Base-by-base conservation (phyloP, 805 yeast genomes). In the Osmozyma mogii region DNA sequence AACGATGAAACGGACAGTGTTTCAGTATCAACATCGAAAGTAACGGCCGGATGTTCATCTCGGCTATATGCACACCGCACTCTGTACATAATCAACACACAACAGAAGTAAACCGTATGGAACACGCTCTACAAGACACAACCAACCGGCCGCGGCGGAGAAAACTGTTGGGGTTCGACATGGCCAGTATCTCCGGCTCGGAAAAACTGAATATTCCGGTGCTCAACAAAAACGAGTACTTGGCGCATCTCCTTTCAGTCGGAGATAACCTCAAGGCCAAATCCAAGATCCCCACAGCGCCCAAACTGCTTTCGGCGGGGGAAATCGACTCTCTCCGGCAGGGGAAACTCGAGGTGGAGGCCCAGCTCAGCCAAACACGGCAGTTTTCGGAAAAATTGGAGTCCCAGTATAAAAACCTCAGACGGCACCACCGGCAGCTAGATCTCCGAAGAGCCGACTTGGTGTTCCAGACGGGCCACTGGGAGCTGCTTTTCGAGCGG, bases 91-190 rank as follows among this genome's bases (percentile, higher is more conserved):
- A 16, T 14, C 26, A 28, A 12, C 30, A 31, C 28, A 18, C 9
- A 25, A 10, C 30, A 7, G 7, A 18, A 18, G 20, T 9, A 7
- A 18, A 18, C 7, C 20, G 24, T 10, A 22, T 22, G 11, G 6
- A 8, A n/a, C 24, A 22, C 12, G 12, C 6, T 13, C 24, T 6
- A 8, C 7, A n/a, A 7, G 24, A 22, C 20, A 12, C 13, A 6
- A 17, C 28, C 21, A 9, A 16, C 16, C 15, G 24, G 14, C 15
- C 36, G 21, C 15, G 30, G 3, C 41, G 41, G 25, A 30, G 47
- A 23, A 37, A 39, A 15, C 39, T 47, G 5, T 31, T 46, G n/a
- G 49, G 45, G 6, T 43, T 43, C 26, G 49, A 41, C 27, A 31
- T 46, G 42, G 49, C 34, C 10, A 35, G 38, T 18, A 45, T 45